Conservation (phyloP, 2,329 filamentous ascomycete species). For the Cercospora canescens region DNA sequence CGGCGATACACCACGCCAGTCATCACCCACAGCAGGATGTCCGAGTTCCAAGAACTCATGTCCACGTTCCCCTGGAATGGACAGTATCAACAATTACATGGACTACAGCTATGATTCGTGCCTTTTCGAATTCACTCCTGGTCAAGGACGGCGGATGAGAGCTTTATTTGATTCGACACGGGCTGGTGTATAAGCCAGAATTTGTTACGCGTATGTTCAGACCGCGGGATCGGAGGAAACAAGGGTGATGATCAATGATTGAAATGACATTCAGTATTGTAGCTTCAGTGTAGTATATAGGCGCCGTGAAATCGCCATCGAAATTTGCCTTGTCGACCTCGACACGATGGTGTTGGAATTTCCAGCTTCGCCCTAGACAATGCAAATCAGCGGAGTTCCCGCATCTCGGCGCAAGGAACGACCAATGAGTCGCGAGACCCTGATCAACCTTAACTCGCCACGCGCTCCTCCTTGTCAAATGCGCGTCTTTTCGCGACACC, state of each 20-base stretch:
- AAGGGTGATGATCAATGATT: background rate
- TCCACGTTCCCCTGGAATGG: conserved; percentile 43
- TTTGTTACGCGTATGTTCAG: background rate
- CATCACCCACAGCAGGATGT: conserved; percentile 50
- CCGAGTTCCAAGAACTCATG: conserved; percentile 51
- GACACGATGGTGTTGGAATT: too few relatives aligned
- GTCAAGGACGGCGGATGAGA: conserved; percentile 10
- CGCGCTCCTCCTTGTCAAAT: conserved; percentile 4
- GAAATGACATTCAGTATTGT: background rate
- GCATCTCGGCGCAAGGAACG: too few relatives aligned
- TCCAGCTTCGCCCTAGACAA: too few relatives aligned
- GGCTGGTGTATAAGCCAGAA: background rate
- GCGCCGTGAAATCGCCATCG: background rate
- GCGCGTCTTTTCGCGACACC: conserved; percentile 8
- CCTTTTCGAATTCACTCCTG: conserved; percentile 13
- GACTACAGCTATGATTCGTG: conserved; percentile 35
- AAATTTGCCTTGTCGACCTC: too few relatives aligned
- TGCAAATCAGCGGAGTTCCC: too few relatives aligned
- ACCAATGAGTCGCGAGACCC: background rate
- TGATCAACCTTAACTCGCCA: background rate
- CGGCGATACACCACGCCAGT: conserved; percentile 36
- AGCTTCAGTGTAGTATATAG: background rate
- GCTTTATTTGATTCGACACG: conserved; percentile 4
- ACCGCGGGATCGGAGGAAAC: background rate
- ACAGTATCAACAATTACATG: conserved; percentile 58